Base-by-base conservation (phyloP, 2,329 filamentous ascomycete species). In the Hypoxylon rubiginosum region DNA sequence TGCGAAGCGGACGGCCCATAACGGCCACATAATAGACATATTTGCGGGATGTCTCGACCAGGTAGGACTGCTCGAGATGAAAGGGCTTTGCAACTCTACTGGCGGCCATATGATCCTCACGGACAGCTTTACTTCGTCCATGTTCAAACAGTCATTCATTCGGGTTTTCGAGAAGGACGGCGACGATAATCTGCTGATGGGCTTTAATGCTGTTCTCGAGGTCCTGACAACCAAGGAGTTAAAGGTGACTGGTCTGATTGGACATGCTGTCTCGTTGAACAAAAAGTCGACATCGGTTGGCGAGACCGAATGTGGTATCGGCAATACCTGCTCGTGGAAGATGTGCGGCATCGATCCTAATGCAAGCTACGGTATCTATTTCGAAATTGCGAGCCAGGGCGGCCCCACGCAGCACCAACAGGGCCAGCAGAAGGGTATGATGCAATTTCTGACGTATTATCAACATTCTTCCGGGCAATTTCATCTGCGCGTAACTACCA, bases 71-170 rank as follows among this genome's bases (percentile, higher is more conserved):
- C 84, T 99, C 50, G 96, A 99, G 81, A 99, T 99, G 96, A 98
- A 98, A 81, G 93, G 94, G 26, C 87, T 99, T 11, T 91, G 94
- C 71, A 99, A 98, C 80, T 97, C 91, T 32, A 99, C 96, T 17
- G 96, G 96, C 70, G 96, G 96, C 39, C 94, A 99, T 78, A 99
- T 99, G 91, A 97, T 99, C 69, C 83, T 99, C 70, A 98, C 96
- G 1, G 96, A 99, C 79, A 97, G 94, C 79, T 99, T 99, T 79
- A 98, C 95, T 3, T 97, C 96, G 0, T 98, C 95, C 63, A 97
- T 99, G 91, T 99, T 98, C 85, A 97, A 96, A 83, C 96, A 99
- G 79, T 98, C 96, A 0, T 99, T 99, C 76, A 91, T 97, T 55
- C 91, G 97, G 64, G 90, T 99, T 17, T 99, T 99, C 76, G 96